Evolutionary conservation across 1,284 basidiomycete genomes (phyloP).

Genomic region (Sanghuangporus weigelae): DNA sequence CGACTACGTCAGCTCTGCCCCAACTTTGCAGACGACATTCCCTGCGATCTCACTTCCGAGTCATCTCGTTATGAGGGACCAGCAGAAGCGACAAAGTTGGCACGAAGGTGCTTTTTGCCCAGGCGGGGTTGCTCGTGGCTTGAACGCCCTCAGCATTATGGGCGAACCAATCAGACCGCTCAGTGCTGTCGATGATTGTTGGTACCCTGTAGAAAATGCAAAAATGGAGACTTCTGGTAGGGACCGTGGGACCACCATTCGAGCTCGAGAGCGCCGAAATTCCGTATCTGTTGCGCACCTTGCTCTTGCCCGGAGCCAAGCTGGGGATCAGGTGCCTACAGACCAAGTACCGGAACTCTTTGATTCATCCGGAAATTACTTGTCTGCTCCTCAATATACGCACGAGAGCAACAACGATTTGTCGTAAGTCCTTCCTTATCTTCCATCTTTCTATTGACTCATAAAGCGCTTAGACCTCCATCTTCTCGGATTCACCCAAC

Average conservation of each 20-base stretch:
- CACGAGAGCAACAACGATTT: neutral
- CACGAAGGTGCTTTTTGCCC: neutral
- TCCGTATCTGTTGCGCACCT: slow-evolving; percentile 7
- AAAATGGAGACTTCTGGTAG: neutral
- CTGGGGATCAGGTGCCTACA: neutral
- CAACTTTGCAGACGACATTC: slow-evolving; percentile 5
- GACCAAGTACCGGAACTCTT: neutral
- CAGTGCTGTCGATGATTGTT: slow-evolving; percentile 8
- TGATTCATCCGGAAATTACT: neutral
- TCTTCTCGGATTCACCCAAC: neutral
- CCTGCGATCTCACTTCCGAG: neutral
- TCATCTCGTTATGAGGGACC: neutral
- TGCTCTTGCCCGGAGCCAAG: neutral
- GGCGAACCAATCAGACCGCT: slow-evolving; percentile 5
- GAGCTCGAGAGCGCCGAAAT: neutral
- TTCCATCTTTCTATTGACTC: neutral
- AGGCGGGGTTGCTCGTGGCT: neutral
- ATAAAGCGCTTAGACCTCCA: neutral
- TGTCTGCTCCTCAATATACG: neutral
- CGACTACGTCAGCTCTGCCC: neutral
- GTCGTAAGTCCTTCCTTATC: neutral
- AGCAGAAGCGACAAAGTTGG: slow-evolving; percentile 5
- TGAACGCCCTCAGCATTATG: slow-evolving; percentile 4
- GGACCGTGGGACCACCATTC: neutral
- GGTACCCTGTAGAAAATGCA: slow-evolving; percentile 1